phyloP scores from a whole-genome alignment of 768 basidiomycete genomes.

The Baorangia bicolor region DNA sequence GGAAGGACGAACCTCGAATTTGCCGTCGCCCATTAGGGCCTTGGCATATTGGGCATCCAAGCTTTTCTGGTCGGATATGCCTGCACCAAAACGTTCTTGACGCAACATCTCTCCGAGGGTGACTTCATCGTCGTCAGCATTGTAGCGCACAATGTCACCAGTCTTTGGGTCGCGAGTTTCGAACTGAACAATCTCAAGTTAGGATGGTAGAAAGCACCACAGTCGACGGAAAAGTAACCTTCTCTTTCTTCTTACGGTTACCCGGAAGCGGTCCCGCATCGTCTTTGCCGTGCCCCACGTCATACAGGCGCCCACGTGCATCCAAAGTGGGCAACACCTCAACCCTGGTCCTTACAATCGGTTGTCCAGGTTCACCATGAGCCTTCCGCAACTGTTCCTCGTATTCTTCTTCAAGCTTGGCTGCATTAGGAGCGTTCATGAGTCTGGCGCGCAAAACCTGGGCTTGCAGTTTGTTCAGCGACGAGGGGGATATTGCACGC shows the following conservation, averaged over 20 bases:
- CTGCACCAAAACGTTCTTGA: conserved; percentile 88
- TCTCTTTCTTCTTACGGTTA: conserved; percentile 78
- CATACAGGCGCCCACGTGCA: conserved; percentile 80
- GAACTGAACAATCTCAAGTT: conserved; percentile 43
- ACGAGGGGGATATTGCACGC: conserved; percentile 67
- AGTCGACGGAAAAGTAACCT: conserved; percentile 38
- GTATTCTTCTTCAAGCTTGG: conserved; percentile 80
- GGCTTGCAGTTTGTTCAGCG: conserved; percentile 90
- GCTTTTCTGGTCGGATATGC: conserved; percentile 88
- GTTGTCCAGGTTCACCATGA: conserved; percentile 42
- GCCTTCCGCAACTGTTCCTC: conserved; percentile 61
- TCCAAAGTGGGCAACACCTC: conserved; percentile 91
- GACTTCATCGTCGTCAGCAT: conserved; percentile 85
- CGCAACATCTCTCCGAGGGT: conserved; percentile 90
- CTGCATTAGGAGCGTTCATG: conserved; percentile 76
- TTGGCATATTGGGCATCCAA: conserved; percentile 87
- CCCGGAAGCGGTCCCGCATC: conserved; percentile 53
- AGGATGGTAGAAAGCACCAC: background rate
- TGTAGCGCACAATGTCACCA: conserved; percentile 84
- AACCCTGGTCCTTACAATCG: conserved; percentile 55
- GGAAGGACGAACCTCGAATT: conserved; percentile 64
- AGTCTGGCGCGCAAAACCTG: conserved; percentile 90
- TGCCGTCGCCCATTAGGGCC: conserved; percentile 84
- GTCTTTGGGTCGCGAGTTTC: conserved; percentile 90
- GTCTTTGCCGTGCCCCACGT: conserved; percentile 79